Base-by-base conservation (phyloP, 1,284 basidiomycete species). In the Sanghuangporus weigelae region DNA sequence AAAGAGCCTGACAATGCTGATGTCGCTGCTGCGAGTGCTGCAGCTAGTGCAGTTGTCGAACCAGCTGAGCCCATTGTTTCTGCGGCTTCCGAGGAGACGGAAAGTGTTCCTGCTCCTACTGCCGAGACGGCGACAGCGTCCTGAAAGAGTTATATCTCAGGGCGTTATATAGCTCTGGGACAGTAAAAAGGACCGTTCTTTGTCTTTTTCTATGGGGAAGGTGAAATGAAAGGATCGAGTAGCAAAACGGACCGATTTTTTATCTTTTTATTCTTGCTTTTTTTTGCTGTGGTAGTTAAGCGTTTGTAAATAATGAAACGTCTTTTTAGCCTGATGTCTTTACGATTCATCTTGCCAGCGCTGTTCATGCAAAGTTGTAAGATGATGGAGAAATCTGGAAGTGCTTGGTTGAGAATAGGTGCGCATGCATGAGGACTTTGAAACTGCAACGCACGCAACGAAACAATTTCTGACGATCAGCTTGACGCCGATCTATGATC, bases 1-100 rank as follows among this genome's bases (percentile, higher is more conserved):
- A 49, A 54, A 53, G 50, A 21, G 35, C 38, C 59, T 7, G 59
- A 60, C 35, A 23, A 4, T 42, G 59, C 59, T 19, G 59, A 60
- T 40, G 49, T 60, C 7, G 59, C 59, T 26, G 59, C 59, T 36
- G 59, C 59, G 16, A 50, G 46, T 38, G 59, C 59, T n/a, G 59
- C 59, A 12, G 59, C 59, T 7, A 40, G 23, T 11, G 49, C 38
- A 19, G 46, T 49, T 26, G 26, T 54, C 26, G 59, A 60, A 31
- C 19, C 42, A 21, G 5, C 46, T 38, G 31, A 14, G 53, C 53
- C 11, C 16, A 8, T 16, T 31, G 31, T 16, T 14, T 5, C 36
- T 19, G 6, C 36, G 2, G 23, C n/a, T 51, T 7, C 14, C 6
- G 19, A n/a, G 12, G 49, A 23, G 11, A 23, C 21, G 14, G 49